A percentile compares a stretch with the other conserved stretches of the same genome.
These are phyloP conservation scores for Xerocomus amazonicus DNA, from an alignment of 1,284 basidiomycete species.

Conservation along the genomic window DNA sequence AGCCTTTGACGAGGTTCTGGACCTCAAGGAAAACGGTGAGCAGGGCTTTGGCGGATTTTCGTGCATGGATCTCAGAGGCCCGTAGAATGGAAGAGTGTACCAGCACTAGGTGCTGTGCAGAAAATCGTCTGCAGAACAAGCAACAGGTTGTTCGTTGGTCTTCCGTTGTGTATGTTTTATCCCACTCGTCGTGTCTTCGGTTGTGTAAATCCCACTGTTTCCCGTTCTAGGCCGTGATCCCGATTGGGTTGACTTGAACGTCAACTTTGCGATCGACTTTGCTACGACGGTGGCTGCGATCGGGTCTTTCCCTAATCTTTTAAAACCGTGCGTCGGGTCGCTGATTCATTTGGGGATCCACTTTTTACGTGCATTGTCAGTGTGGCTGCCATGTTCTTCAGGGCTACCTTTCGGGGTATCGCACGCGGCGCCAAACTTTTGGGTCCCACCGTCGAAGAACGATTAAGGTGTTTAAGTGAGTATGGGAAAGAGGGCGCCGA, in stretches of 20 bases:
- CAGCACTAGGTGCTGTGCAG: conserved; percentile 13
- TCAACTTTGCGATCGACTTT: background rate
- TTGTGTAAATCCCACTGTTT: no score
- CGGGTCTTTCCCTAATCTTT: background rate
- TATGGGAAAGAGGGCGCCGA: conserved; percentile 36
- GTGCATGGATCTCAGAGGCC: background rate
- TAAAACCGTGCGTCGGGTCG: background rate
- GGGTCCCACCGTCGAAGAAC: conserved; percentile 38
- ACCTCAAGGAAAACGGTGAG: conserved; percentile 17
- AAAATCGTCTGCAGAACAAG: conserved; percentile 31
- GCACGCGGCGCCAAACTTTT: conserved; percentile 27
- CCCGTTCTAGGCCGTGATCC: conserved; percentile 14
- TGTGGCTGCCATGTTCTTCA: no score
- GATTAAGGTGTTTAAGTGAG: conserved; percentile 30
- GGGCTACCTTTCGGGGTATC: background rate
- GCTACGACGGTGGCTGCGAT: background rate
- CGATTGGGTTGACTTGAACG: conserved; percentile 14
- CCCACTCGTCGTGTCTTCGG: no score
- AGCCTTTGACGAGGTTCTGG: conserved; percentile 28
- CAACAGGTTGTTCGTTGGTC: conserved; percentile 38
- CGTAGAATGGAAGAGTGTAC: conserved; percentile 22
- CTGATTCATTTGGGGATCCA: no score
- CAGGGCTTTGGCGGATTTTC: background rate
- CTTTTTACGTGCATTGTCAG: no score
- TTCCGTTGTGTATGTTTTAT: conserved; percentile 33